A percentile compares a stretch with the other conserved stretches of the same genome.
Conservation (phyloP, 2,329 filamentous ascomycete genomes). For the Drechmeria coniospora region DNA sequence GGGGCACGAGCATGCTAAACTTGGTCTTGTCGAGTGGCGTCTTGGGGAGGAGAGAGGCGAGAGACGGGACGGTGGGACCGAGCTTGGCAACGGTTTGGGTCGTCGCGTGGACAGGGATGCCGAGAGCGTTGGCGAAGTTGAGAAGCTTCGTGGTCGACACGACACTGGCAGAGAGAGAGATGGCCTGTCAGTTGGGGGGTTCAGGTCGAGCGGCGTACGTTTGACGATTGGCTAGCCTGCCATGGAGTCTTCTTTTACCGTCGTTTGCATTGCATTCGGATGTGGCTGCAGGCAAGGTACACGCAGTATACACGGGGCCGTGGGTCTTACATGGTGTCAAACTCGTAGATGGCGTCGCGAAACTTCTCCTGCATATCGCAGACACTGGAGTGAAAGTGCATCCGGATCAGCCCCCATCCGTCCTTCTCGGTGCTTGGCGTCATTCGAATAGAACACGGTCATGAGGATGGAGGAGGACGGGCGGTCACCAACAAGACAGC, state of each 20-base stretch:
- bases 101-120: constrained; percentile 69
- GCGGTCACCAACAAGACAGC: constrained; percentile 31
- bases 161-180: constrained; percentile 29
- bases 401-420: not conserved
- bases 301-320: too few relatives aligned
- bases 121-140: constrained; percentile 44
- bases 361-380: constrained; percentile 96
- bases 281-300: too few relatives aligned
- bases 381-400: constrained; percentile 48
- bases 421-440: too few relatives aligned
- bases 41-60: constrained; percentile 40
- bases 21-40: constrained; percentile 65
- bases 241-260: too few relatives aligned
- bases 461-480: too few relatives aligned
- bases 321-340: constrained; percentile 54
- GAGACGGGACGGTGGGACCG: constrained; percentile 62
- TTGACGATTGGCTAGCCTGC: too few relatives aligned
- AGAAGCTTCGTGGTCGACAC: constrained; percentile 55
- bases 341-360: constrained; percentile 66
- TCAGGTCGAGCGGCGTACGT: not conserved
- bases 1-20: constrained; percentile 76
- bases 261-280: too few relatives aligned
- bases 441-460: too few relatives aligned
- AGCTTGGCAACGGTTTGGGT: constrained; percentile 72
- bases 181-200: constrained; percentile 1